Evolutionary conservation across 805 yeast species (phyloP), one percentile per base, ranked within the genome.

Genomic region (Cyberlindnera subsufficiens): DNA sequence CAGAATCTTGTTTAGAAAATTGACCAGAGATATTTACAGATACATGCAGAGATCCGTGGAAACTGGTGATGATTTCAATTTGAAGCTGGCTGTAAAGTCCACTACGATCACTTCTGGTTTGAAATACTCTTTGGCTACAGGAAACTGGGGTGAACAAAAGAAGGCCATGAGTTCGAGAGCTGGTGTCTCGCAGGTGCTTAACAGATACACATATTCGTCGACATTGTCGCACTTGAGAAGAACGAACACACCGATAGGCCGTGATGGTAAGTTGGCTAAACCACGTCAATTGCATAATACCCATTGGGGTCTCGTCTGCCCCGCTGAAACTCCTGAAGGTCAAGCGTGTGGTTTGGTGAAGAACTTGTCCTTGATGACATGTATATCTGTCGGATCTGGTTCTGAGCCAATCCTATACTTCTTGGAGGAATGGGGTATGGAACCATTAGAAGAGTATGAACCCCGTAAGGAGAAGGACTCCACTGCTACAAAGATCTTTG

Each of bases 81-180:
- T 93, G 70, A 89, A 95, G 41, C 77, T 93, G 59, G 99, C 99
- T 32, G 97, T 93, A 53, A 91, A 93, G 70, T 88, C 97, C 15
- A 90, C 90, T 54, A 93, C 98, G 3, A 88, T 93, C 56, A 93
- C 99, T 32, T 91, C 95, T 48, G 99, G 99, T 63, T 77, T 93
- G 67, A 86, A 95, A 63, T 93, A 93, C 68, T 93, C 99, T 32
- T 75, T 93, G 60, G 99, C 99, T 42, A 93, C 99, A 14, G 99
- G 99, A 75, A 93, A 93, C 71, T 93, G 99, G 99, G 99, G 99
- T 72, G 99, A 93, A 68, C 99, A 93, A 66, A 91, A 90, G 82
- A 93, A 93, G 66, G 97, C 98, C 13, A 93, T 93, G 99, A 82
- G 93, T 48, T 82, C 97, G 16, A 83, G 96, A 66, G 99, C 99